These are phyloP conservation scores for Osmanthus fragrans DNA, from an alignment of 257 asterid genomes.

Conservation along the genomic window DNA sequence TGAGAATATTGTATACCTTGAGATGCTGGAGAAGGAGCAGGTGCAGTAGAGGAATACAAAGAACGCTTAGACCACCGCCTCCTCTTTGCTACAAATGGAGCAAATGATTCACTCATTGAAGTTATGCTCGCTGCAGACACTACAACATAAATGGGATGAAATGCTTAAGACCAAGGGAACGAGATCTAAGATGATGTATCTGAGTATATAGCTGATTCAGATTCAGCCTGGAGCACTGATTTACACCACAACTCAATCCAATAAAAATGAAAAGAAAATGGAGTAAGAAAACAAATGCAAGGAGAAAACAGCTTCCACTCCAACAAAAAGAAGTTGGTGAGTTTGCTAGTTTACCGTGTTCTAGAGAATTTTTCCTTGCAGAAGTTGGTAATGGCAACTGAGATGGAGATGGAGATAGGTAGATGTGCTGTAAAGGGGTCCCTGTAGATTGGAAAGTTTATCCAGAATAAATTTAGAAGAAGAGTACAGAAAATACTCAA, in stretches of 20 bases:
- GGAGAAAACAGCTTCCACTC: slow-evolving; percentile 1
- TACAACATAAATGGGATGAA: slow-evolving; percentile 1
- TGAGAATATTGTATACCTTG: slow-evolving; percentile 48
- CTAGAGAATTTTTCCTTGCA: slow-evolving; percentile 35
- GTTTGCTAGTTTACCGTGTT: slow-evolving; percentile 48
- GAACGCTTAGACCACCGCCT: slow-evolving; percentile 40
- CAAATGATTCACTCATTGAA: slow-evolving; percentile 40
- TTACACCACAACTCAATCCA: neutral
- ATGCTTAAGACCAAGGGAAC: slow-evolving; percentile 14
- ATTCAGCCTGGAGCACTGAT: neutral
- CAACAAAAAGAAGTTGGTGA: slow-evolving; percentile 14
- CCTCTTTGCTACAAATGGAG: slow-evolving; percentile 37
- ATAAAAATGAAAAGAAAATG: neutral
- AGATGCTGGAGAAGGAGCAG: slow-evolving; percentile 56
- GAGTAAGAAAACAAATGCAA: neutral
- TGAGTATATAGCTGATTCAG: slow-evolving; percentile 1
- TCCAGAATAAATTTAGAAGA: slow-evolving; percentile 10
- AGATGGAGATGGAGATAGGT: slow-evolving; percentile 65
- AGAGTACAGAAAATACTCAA: neutral
- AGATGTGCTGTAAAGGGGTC: slow-evolving; percentile 44
- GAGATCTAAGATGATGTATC: neutral
- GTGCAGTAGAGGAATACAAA: slow-evolving; percentile 43
- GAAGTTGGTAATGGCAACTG: slow-evolving; percentile 45
- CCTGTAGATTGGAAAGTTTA: slow-evolving; percentile 40
- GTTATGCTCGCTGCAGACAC: slow-evolving; percentile 48